phyloP scores from a whole-genome alignment of 768 basidiomycete species.

The Lactarius quietus region DNA sequence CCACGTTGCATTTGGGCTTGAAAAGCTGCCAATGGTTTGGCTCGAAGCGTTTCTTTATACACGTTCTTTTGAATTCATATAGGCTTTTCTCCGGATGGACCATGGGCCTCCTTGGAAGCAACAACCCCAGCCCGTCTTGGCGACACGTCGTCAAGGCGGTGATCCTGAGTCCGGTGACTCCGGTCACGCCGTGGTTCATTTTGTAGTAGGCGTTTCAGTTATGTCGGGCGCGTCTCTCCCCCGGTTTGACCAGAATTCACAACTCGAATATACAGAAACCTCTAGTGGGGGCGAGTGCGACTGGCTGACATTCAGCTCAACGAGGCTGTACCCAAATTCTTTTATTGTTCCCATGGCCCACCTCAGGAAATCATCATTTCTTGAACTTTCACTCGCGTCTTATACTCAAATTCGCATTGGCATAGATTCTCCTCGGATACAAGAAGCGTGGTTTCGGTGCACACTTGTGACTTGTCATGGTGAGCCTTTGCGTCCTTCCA shows the following conservation, averaged over 20 bases:
- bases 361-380: constrained; percentile 8
- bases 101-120: too few relatives aligned
- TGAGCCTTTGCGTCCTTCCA: constrained; percentile 6
- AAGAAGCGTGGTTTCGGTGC: constrained; percentile 79
- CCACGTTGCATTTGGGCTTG: too few relatives aligned
- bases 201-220: too few relatives aligned
- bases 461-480: too few relatives aligned
- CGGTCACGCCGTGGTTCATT: too few relatives aligned
- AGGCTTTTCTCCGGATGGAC: too few relatives aligned
- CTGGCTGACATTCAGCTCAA: constrained; percentile 47
- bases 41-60: too few relatives aligned
- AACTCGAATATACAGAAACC: constrained; percentile 22
- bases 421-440: constrained; percentile 68
- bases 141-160: too few relatives aligned
- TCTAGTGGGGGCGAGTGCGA: constrained; percentile 42
- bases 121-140: too few relatives aligned
- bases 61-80: too few relatives aligned
- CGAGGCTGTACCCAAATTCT: constrained; percentile 63
- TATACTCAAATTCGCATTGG: neutral
- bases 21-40: too few relatives aligned
- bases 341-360: constrained; percentile 51
- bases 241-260: constrained; percentile 4
- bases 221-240: constrained; percentile 15
- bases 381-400: constrained; percentile 15
- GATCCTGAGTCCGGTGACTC: too few relatives aligned